These are phyloP conservation scores for Epichloe scottii DNA, from an alignment of 2,329 filamentous ascomycete genomes.

Conservation along the genomic window DNA sequence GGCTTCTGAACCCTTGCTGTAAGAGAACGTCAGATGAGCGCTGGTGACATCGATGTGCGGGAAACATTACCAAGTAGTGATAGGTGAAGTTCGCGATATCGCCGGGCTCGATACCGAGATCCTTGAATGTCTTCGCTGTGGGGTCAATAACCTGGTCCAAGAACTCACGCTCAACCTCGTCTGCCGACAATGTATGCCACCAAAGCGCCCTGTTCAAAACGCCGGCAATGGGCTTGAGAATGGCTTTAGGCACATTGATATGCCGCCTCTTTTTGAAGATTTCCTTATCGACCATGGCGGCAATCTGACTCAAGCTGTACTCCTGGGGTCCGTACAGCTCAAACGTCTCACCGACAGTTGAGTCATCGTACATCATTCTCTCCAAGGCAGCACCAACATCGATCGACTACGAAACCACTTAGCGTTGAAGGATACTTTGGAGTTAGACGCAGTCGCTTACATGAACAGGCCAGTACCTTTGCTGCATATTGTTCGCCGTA, in stretches of 20 bases:
- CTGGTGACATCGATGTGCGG: neutral
- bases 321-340: constrained; percentile 91
- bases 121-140: constrained; percentile 87
- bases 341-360: constrained; percentile 77
- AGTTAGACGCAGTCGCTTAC: constrained; percentile 32
- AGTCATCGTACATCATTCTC: constrained; percentile 82
- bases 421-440: neutral
- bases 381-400: constrained; percentile 86
- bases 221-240: constrained; percentile 64
- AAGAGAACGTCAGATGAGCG: constrained; percentile 18
- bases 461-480: constrained; percentile 85
- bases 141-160: constrained; percentile 86
- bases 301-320: constrained; percentile 81
- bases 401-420: constrained; percentile 45
- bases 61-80: constrained; percentile 69
- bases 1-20: constrained; percentile 81
- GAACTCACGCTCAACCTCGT: constrained; percentile 85
- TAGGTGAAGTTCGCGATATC: constrained; percentile 82
- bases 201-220: constrained; percentile 73
- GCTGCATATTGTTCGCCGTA: constrained; percentile 85
- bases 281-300: constrained; percentile 78
- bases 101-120: constrained; percentile 78
- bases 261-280: constrained; percentile 83
- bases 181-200: constrained; percentile 75
- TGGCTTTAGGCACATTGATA: constrained; percentile 74